These are phyloP conservation scores for Nigrograna mackinnonii DNA, from an alignment of 2,329 filamentous ascomycete genomes.

Conservation along the genomic window DNA sequence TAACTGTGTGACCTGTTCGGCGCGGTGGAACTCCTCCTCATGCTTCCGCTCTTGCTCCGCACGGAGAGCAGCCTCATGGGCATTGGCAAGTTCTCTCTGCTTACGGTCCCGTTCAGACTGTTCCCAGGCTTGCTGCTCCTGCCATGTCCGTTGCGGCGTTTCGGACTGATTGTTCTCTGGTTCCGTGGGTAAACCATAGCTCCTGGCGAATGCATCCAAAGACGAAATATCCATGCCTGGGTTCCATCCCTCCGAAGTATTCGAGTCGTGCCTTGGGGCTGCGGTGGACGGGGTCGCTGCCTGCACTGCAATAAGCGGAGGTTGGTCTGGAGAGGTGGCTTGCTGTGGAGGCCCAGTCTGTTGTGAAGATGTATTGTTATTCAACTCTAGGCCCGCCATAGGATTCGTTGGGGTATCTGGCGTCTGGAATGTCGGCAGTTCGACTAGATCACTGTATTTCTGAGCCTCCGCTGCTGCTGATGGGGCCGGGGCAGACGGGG, in stretches of 20 bases:
- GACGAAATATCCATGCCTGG: conserved; percentile 31
- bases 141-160: conserved; percentile 23
- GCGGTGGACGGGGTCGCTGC: conserved; percentile 23
- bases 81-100: conserved; percentile 21
- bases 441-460: conserved; percentile 39
- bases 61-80: conserved; percentile 17
- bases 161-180: conserved; percentile 12
- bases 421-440: conserved; percentile 45
- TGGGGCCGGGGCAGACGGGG: conserved; percentile 9
- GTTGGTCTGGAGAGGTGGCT: conserved; percentile 17
- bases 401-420: conserved; percentile 42
- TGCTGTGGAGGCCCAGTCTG: background rate
- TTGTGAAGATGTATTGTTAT: conserved; percentile 17
- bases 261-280: conserved; percentile 22
- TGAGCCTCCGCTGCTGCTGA: conserved; percentile 18
- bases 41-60: conserved; percentile 27
- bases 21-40: conserved; percentile 26
- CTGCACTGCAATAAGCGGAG: conserved; percentile 32
- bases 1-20: conserved; percentile 19
- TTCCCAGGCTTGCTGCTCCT: conserved; percentile 37
- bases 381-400: conserved; percentile 41
- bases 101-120: conserved; percentile 23
- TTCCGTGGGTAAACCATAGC: conserved; percentile 22
- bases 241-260: conserved; percentile 30
- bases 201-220: conserved; percentile 29